A percentile compares a stretch with the other conserved stretches of the same genome.
phyloP scores from a whole-genome alignment of 345 rosid species.

The Punica granatum region DNA sequence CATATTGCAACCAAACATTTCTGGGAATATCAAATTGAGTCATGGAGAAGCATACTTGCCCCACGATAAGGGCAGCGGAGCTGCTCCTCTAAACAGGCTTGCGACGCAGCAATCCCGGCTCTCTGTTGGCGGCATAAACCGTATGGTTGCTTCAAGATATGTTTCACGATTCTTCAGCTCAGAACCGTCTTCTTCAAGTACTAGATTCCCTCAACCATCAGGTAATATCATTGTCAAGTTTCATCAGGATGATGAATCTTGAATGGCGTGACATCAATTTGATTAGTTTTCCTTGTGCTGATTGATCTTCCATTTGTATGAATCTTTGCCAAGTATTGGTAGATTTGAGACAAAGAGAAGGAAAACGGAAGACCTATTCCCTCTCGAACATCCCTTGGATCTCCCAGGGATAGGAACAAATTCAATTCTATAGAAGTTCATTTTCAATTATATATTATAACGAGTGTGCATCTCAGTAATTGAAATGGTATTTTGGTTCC shows the following conservation, averaged over 20 bases:
- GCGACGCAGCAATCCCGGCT: constrained; percentile 63
- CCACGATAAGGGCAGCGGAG: constrained; percentile 88
- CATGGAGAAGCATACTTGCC: constrained; percentile 98
- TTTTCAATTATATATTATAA: not conserved
- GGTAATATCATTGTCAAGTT: constrained; percentile 30
- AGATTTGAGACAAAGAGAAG: not conserved
- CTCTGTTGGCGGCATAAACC: constrained; percentile 60
- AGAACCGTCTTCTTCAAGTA: constrained; percentile 54
- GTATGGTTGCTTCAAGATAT: constrained; percentile 80
- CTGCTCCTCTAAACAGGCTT: constrained; percentile 62
- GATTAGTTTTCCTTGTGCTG: not conserved
- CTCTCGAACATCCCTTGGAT: too few species aligned
- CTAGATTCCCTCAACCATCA: constrained; percentile 48
- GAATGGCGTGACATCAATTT: not conserved
- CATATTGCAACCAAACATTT: constrained; percentile 85
- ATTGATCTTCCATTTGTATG: not conserved
- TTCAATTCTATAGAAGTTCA: not conserved
- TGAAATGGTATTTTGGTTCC: not conserved
- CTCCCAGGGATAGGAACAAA: too few species aligned
- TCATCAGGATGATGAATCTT: not conserved
- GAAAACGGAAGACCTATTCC: too few species aligned
- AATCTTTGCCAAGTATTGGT: not conserved
- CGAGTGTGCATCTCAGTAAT: not conserved
- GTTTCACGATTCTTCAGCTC: constrained; percentile 67
- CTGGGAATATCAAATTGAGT: constrained; percentile 90